Conservation (phyloP, 306 rosid species). For the Cicer pinnatifidum region DNA sequence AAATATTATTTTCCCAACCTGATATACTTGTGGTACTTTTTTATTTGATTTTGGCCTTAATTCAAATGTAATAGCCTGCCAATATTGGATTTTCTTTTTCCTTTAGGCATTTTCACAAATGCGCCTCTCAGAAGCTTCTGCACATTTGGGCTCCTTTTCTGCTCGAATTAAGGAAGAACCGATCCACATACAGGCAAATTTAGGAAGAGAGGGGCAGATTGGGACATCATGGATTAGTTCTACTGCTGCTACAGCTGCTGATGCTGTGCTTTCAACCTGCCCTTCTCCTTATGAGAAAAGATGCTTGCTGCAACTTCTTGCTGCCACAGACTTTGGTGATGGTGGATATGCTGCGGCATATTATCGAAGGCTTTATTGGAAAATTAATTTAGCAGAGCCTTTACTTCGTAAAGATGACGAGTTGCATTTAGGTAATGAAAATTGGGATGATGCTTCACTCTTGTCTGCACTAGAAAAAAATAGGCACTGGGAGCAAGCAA, state of each 20-base stretch:
- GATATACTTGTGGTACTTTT: constrained; percentile 15
- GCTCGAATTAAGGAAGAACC: constrained; percentile 90
- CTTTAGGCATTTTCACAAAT: constrained; percentile 91
- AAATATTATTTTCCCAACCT: no score
- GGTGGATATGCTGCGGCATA: constrained; percentile 76
- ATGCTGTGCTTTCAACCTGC: constrained; percentile 87
- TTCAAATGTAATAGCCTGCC: constrained; percentile 7
- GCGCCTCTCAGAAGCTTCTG: constrained; percentile 95
- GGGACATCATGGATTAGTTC: constrained; percentile 87
- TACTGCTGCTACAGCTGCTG: constrained; percentile 85
- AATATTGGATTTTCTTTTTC: constrained; percentile 25
- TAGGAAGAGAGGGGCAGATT: constrained; percentile 70
- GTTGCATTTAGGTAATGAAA: constrained; percentile 74
- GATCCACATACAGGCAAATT: constrained; percentile 55
- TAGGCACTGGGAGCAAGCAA: constrained; percentile 96
- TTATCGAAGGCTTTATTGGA: constrained; percentile 78
- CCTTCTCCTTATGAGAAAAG: constrained; percentile 95
- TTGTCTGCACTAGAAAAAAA: constrained; percentile 73
- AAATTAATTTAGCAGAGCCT: constrained; percentile 93
- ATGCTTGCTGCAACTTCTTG: constrained; percentile 93
- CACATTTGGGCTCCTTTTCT: constrained; percentile 96
- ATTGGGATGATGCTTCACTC: constrained; percentile 88
- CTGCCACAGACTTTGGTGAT: constrained; percentile 91
- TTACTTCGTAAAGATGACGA: constrained; percentile 66
- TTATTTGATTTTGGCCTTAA: constrained; percentile 33